Base-by-base conservation (phyloP, 2,329 filamentous ascomycete species). In the Cladophialophora psammophila region DNA sequence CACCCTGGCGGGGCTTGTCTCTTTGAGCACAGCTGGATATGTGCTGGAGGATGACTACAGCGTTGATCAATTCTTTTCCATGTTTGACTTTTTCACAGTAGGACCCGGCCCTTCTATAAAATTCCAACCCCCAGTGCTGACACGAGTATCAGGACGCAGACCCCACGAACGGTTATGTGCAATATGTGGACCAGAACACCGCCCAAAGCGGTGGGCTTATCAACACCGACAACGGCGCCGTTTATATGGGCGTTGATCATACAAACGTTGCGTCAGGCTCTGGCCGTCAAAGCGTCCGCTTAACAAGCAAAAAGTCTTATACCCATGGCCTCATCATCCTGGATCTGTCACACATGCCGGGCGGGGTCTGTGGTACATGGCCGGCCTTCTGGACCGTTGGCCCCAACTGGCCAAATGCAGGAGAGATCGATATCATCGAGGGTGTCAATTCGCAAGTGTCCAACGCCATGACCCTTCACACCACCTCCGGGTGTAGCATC, bases 351-450 rank as follows among this genome's bases (percentile, higher is more conserved):
- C 90, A 93, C 72, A 93, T 93, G 89, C 90, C 91, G 2, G 84
- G 83, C 20, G 87, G 88, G 1, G 81, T 86, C 59, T 93, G 91
- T 71, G 91, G 91, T 26, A 84, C 87, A 26, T 93, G 91, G 90
- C 90, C 91, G 62, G 88, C 90, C 13, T 77, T 91, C 76, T 86
- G 84, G 84, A 82, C 81, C 55, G 76, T 92, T 38, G 91, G 90
- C 15, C 81, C 84, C n/a, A 78, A 85, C 74, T 94, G 91, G 91
- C 91, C 91, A 1, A 76, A 76, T 50, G 81, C 82, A 7, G 91
- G 91, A 55, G 91, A 94, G 79, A 91, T 94, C 73, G 91, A 94
- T 76, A 90, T 94, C 73, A 87, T 94, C 72, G 91, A 94, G 80
- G 91, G 90, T 42, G 89, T 93, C 72, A 91, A 92, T 80, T 80